phyloP scores from a whole-genome alignment of 2,329 filamentous ascomycete species.

The Colletotrichum tropicicola region DNA sequence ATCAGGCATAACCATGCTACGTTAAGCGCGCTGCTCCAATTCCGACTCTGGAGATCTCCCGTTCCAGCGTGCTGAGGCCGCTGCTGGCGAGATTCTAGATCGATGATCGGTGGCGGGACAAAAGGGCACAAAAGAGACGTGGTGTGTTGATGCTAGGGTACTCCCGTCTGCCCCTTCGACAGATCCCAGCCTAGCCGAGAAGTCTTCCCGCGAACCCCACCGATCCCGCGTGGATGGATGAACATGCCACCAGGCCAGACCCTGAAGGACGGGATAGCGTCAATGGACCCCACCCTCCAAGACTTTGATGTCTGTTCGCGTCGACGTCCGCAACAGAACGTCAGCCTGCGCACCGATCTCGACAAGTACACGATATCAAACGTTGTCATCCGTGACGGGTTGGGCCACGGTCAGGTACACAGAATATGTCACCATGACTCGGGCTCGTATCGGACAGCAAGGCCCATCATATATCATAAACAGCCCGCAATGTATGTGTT shows the following conservation, averaged over 20 bases:
- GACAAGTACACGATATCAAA: neutral
- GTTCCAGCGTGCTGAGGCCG: neutral
- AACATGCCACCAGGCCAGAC: slow-evolving; percentile 11
- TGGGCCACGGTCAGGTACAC: slow-evolving; percentile 24
- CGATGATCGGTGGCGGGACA: slow-evolving; percentile 11
- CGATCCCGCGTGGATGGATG: slow-evolving; percentile 22
- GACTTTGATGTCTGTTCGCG: neutral
- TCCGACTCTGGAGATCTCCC: slow-evolving; percentile 16
- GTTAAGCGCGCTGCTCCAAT: neutral
- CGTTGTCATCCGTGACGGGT: neutral
- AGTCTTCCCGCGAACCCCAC: slow-evolving; percentile 27
- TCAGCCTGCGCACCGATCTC: neutral
- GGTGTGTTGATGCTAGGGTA: slow-evolving; percentile 9
- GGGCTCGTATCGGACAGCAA: neutral
- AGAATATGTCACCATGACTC: slow-evolving; percentile 11
- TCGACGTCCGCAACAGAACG: neutral
- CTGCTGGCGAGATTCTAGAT: slow-evolving; percentile 6
- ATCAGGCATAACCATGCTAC: slow-evolving; percentile 26
- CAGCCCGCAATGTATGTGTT: neutral
- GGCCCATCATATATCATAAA: slow-evolving; percentile 3
- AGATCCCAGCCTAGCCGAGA: slow-evolving; percentile 9
- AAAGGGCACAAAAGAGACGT: neutral
- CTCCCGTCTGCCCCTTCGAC: slow-evolving; percentile 9
- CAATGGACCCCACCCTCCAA: neutral
- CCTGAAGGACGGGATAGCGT: slow-evolving; percentile 3